Base-by-base conservation (phyloP, 2,329 filamentous ascomycete genomes). In the Pseudogymnoascus sp. region DNA sequence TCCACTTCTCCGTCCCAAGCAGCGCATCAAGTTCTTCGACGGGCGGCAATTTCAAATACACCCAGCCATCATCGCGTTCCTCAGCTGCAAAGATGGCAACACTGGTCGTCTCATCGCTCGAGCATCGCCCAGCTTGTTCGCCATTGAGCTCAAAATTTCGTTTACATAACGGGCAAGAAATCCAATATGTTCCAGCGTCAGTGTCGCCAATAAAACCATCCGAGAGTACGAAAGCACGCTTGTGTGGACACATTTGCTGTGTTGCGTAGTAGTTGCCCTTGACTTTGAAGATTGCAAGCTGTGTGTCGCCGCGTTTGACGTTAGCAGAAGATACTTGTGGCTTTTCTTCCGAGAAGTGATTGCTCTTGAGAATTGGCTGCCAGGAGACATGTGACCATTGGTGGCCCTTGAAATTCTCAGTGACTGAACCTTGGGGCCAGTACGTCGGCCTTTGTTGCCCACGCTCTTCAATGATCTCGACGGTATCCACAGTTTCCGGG, bases 221-320 rank as follows among this genome's bases (percentile, higher is more conserved):
- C 0, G 88, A 89, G 25, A 96, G 84, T n/a, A 93, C 88, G 71
- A 96, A 96, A 0, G 91, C 88, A 9, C 91, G 88, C 77, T 93
- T 95, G 78, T 96, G 91, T 8, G 92, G 92, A 74, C 92, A 96
- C 92, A 96, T 96, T 73, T 96, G 91, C 77, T 96, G 92, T 12
- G 89, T 89, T 64, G 90, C 89, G 75, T 93, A 93, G 80, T 88
- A 96, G 62, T 83, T 84, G 18, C 91, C 91, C 62, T 85, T 84
- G 66, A 96, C 83, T 70, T 91, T 89, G 84, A 93, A 96, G 62
- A 96, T 79, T 6, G 92, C 91, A 1, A 96, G 82, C 75, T 96
- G 92, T 0, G 91, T 96, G 74, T 96, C 91, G 46, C 92, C 90
- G 46, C 90, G 84, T 79, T 96, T 95, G 75, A 96, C 80, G 34